Conservation (phyloP, 768 basidiomycete genomes). For the Lentinus tigrinus region DNA sequence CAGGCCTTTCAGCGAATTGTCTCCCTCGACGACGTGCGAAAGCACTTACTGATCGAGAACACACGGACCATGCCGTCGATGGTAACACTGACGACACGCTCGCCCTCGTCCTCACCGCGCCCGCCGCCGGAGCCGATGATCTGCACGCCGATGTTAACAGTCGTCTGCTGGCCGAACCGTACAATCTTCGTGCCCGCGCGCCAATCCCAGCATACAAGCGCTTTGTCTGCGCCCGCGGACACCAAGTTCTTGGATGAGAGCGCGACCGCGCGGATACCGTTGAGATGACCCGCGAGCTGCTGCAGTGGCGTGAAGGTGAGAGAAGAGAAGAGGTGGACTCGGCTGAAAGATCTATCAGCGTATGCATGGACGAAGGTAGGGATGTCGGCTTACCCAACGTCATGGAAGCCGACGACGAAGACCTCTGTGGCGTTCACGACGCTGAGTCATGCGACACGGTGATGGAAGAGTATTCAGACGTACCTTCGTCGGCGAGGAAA, state of each 20-base stretch:
- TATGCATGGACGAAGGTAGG: not conserved
- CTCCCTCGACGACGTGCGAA: not conserved
- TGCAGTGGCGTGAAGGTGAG: slow-evolving; percentile 82
- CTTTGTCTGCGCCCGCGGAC: slow-evolving; percentile 77
- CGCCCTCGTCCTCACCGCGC: slow-evolving; percentile 55
- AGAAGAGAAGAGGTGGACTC: slow-evolving; percentile 86
- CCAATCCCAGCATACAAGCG: slow-evolving; percentile 88
- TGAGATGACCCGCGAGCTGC: slow-evolving; percentile 82
- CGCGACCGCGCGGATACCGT: slow-evolving; percentile 88
- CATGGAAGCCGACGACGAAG: slow-evolving; percentile 90
- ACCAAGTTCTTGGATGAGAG: slow-evolving; percentile 84
- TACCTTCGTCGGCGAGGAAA: slow-evolving; percentile 78
- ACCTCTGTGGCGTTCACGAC: slow-evolving; percentile 51
- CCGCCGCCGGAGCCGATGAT: slow-evolving; percentile 54
- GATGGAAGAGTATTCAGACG: slow-evolving; percentile 17
- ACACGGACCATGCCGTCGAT: slow-evolving; percentile 90
- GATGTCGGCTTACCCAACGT: slow-evolving; percentile 65
- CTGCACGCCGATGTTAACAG: slow-evolving; percentile 88
- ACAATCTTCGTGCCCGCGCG: slow-evolving; percentile 85
- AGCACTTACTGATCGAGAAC: slow-evolving; percentile 79
- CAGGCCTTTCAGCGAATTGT: slow-evolving; percentile 19
- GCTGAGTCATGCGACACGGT: not conserved
- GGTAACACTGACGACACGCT: slow-evolving; percentile 86
- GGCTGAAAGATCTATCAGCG: slow-evolving; percentile 40
- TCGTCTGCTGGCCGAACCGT: slow-evolving; percentile 90